Conservation (phyloP, 768 basidiomycete genomes). For the Tricholoma flavovirens region DNA sequence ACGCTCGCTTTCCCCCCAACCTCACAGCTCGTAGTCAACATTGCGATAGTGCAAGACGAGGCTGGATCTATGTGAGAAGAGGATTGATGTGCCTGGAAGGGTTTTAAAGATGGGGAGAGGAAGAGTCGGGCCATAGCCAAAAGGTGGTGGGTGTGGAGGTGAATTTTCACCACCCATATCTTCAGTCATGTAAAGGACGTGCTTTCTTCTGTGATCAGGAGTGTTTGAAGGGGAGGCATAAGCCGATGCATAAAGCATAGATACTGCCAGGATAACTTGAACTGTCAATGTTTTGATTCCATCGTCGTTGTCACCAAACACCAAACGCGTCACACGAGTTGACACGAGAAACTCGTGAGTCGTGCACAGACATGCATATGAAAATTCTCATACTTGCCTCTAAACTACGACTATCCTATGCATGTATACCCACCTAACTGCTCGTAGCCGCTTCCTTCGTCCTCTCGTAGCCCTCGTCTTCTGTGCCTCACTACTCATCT, state of each 20-base stretch:
- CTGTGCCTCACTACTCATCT: constrained; percentile 14
- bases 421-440: constrained; percentile 11
- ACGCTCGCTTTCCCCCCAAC: too few species aligned
- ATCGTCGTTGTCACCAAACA: not conserved
- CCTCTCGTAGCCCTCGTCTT: constrained; percentile 10
- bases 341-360: too few species aligned
- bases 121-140: constrained; percentile 27
- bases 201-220: constrained; percentile 23
- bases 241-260: constrained; percentile 14
- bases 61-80: too few species aligned
- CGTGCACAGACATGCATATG: not conserved
- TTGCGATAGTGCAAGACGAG: too few species aligned
- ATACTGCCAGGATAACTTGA: too few species aligned
- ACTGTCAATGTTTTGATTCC: not conserved
- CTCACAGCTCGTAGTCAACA: too few species aligned
- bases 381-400: not conserved
- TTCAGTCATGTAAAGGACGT: constrained; percentile 22
- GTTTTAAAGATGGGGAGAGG: too few species aligned
- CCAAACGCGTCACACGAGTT: not conserved
- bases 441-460: constrained; percentile 18
- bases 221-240: constrained; percentile 24
- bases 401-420: constrained; percentile 5
- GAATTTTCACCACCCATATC: constrained; percentile 1
- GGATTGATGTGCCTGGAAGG: too few species aligned
- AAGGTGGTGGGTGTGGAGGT: constrained; percentile 36